phyloP scores from a whole-genome alignment of 345 rosid species.

The Syzygium jambos region DNA sequence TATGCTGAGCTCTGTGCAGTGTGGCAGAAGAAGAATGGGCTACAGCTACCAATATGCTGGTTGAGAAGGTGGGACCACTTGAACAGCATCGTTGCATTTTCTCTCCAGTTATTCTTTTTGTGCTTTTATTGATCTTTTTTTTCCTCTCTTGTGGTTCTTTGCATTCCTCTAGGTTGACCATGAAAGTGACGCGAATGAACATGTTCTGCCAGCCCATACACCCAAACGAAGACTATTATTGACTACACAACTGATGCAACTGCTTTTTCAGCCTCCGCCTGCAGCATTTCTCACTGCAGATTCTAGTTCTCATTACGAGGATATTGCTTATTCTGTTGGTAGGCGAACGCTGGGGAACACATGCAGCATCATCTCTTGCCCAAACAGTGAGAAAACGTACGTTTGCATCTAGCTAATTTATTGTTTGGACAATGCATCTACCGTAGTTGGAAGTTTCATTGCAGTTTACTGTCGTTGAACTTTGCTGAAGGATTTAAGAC shows the following conservation, averaged over 20 bases:
- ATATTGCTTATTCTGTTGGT: slow-evolving; percentile 29
- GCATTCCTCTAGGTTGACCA: slow-evolving; percentile 28
- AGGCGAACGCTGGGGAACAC: slow-evolving; percentile 57
- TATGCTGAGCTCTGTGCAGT: slow-evolving; percentile 24
- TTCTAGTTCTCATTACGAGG: slow-evolving; percentile 28
- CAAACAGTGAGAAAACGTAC: slow-evolving; percentile 22
- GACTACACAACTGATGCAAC: slow-evolving; percentile 66
- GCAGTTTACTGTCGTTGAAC: neutral
- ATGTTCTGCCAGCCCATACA: slow-evolving; percentile 23
- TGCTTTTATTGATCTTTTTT: neutral
- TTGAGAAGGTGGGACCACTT: slow-evolving; percentile 44
- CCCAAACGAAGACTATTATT: slow-evolving; percentile 59
- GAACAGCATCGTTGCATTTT: neutral
- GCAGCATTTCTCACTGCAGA: slow-evolving; percentile 34
- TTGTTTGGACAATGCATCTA: neutral
- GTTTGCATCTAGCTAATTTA: slow-evolving; percentile 5
- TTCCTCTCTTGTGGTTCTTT: slow-evolving; percentile 1
- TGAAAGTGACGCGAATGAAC: slow-evolving; percentile 28
- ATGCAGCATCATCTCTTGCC: slow-evolving; percentile 19
- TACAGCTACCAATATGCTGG: slow-evolving; percentile 35
- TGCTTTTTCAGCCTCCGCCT: slow-evolving; percentile 42
- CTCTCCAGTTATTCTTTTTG: neutral
- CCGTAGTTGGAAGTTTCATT: neutral
- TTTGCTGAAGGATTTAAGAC: neutral
- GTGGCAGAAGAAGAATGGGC: slow-evolving; percentile 57